Evolutionary conservation across 805 yeast species (phyloP).

Genomic region (Sugiyamaella smithiae): DNA sequence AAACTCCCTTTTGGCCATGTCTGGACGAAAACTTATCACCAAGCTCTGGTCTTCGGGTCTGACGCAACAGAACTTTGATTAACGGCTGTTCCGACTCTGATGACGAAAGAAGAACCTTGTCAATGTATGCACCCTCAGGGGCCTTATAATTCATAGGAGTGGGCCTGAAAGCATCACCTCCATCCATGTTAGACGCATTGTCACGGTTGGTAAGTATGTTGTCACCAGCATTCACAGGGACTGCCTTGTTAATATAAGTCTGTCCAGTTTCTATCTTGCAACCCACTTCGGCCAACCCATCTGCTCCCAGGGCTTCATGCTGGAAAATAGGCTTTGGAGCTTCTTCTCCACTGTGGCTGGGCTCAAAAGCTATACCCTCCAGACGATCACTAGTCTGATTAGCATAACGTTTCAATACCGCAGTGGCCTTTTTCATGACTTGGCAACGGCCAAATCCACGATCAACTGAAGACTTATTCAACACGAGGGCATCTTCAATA

Average conservation of each 20-base stretch:
- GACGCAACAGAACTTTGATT: slow-evolving; percentile 87
- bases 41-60: slow-evolving; percentile 94
- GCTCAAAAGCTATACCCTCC: slow-evolving; percentile 83
- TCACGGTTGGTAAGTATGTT: slow-evolving; percentile 48
- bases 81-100: slow-evolving; percentile 94
- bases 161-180: slow-evolving; percentile 66
- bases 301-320: slow-evolving; percentile 84
- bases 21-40: slow-evolving; percentile 97
- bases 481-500: slow-evolving; percentile 93
- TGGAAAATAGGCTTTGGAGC: slow-evolving; percentile 71
- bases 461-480: slow-evolving; percentile 90
- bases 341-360: background rate
- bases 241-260: slow-evolving; percentile 88
- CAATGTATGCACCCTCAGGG: slow-evolving; percentile 93
- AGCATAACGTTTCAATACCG: slow-evolving; percentile 85
- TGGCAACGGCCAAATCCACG: slow-evolving; percentile 98
- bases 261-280: slow-evolving; percentile 87
- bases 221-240: slow-evolving; percentile 75
- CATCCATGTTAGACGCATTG: background rate
- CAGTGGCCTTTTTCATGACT: slow-evolving; percentile 86
- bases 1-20: slow-evolving; percentile 99
- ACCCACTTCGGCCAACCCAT: slow-evolving; percentile 97
- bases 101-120: slow-evolving; percentile 96
- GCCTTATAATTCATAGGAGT: slow-evolving; percentile 90
- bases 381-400: slow-evolving; percentile 90